Evolutionary conservation across 441 rosid species (phyloP).

Genomic region (Adansonia madagascariensis): DNA sequence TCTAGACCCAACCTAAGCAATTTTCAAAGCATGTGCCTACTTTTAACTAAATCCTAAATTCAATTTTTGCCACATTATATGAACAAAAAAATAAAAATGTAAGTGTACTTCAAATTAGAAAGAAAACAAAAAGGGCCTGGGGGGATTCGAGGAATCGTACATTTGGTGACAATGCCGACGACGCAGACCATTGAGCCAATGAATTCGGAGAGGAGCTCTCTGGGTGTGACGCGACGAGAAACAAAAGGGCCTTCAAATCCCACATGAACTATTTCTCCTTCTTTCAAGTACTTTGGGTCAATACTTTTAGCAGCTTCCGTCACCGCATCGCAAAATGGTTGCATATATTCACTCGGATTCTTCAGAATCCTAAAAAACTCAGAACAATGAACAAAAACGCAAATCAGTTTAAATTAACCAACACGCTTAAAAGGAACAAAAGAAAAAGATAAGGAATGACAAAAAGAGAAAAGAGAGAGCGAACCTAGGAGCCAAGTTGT

Average conservation of each 20-base stretch:
- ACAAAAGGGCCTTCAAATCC: conserved; percentile 97
- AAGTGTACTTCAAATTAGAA: neutral
- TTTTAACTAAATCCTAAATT: neutral
- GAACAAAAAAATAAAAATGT: neutral
- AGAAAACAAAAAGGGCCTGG: neutral
- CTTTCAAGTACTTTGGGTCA: conserved; percentile 77
- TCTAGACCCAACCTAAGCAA: neutral
- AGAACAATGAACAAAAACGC: conserved; percentile 3
- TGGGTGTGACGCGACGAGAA: conserved; percentile 88
- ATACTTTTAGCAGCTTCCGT: conserved; percentile 76
- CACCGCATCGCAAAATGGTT: conserved; percentile 86
- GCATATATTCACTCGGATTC: conserved; percentile 85
- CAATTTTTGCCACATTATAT: neutral
- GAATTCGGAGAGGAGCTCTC: conserved; percentile 90
- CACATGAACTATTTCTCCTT: conserved; percentile 80
- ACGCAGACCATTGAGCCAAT: conserved; percentile 97
- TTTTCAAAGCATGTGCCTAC: neutral
- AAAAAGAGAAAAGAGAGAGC: neutral
- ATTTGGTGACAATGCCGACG: conserved; percentile 95
- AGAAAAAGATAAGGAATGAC: neutral
- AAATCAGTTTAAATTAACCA: neutral
- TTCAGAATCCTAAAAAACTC: conserved; percentile 61
- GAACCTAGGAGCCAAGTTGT: conserved; percentile 74
- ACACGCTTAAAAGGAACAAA: neutral
- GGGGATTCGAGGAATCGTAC: conserved; percentile 39